A percentile compares a stretch with the other conserved stretches of the same genome.
Conservation (phyloP, 2,329 filamentous ascomycete species). For the Alternaria gaisen region DNA sequence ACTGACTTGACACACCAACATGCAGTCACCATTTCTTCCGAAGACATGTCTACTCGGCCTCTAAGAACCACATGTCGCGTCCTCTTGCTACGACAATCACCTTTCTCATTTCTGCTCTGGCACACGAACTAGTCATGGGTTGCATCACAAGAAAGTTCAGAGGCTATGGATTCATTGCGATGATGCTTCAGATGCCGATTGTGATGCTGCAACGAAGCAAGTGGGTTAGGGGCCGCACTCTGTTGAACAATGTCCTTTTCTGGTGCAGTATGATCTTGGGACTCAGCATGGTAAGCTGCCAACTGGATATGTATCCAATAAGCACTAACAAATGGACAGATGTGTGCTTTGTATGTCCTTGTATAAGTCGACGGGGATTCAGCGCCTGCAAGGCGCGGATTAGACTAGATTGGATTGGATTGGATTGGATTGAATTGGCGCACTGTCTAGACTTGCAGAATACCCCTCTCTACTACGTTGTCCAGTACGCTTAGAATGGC, state of each 20-base stretch:
- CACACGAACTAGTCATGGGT: slow-evolving; percentile 95
- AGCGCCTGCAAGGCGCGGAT: not conserved
- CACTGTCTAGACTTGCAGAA: slow-evolving; percentile 20
- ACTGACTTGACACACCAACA: slow-evolving; percentile 58
- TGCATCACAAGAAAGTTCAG: slow-evolving; percentile 97
- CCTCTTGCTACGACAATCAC: slow-evolving; percentile 85
- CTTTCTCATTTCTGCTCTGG: slow-evolving; percentile 86
- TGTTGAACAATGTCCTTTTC: slow-evolving; percentile 80
- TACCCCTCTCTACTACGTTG: slow-evolving; percentile 24
- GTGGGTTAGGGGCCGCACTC: slow-evolving; percentile 76
- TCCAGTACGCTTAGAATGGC: not conserved
- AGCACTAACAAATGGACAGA: slow-evolving; percentile 26
- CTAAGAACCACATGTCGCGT: slow-evolving; percentile 77
- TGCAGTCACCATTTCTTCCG: slow-evolving; percentile 83
- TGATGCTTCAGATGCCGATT: slow-evolving; percentile 97
- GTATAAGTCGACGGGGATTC: slow-evolving; percentile 26
- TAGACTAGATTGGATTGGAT: not conserved
- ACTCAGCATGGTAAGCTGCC: slow-evolving; percentile 73
- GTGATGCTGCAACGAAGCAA: slow-evolving; percentile 87
- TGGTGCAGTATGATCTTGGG: slow-evolving; percentile 93
- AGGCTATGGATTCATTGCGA: slow-evolving; percentile 90
- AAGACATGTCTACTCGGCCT: slow-evolving; percentile 90
- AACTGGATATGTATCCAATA: not conserved
- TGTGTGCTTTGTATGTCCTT: slow-evolving; percentile 53
- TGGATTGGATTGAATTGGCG: not conserved